Conservation (phyloP, 2,329 filamentous ascomycete genomes). For the Parastagonospora nodorum region DNA sequence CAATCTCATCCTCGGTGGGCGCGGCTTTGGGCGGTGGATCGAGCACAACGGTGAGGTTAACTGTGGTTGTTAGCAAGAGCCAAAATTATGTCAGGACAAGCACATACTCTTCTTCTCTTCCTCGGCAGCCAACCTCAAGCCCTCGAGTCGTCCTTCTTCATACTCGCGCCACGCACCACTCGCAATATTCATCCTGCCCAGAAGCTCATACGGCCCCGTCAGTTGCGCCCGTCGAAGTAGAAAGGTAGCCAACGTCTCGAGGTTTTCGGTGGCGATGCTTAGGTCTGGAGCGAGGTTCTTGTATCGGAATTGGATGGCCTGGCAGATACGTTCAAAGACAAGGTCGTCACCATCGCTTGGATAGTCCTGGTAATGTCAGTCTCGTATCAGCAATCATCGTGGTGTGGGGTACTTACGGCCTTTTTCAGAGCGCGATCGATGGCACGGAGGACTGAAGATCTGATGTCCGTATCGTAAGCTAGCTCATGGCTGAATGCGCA, state of each 20-base stretch:
- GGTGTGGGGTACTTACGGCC: not conserved
- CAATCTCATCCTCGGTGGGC: constrained; percentile 5
- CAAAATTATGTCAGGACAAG: not conserved
- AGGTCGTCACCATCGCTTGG: constrained; percentile 13
- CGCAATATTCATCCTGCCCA: constrained; percentile 6
- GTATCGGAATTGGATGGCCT: constrained; percentile 10
- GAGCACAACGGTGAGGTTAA: not conserved
- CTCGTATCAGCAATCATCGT: not conserved
- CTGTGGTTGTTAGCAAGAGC: not conserved
- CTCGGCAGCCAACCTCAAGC: not conserved
- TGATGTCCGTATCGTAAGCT: constrained; percentile 5
- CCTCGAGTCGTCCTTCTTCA: constrained; percentile 1
- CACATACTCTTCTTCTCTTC: constrained; percentile 1
- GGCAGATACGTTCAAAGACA: constrained; percentile 17
- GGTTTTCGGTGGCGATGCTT: constrained; percentile 5
- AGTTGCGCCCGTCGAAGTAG: constrained; percentile 17
- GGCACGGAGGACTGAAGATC: constrained; percentile 1
- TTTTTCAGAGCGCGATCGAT: constrained; percentile 7
- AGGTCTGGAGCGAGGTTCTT: constrained; percentile 7
- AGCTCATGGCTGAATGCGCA: constrained; percentile 13
- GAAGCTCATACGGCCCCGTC: constrained; percentile 16
- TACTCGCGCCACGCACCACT: constrained; percentile 11
- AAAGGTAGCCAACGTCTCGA: constrained; percentile 11
- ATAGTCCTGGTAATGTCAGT: constrained; percentile 1
- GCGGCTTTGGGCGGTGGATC: not conserved